Conservation (phyloP, 2,329 filamentous ascomycete species). For the Calonectria leucothoes region DNA sequence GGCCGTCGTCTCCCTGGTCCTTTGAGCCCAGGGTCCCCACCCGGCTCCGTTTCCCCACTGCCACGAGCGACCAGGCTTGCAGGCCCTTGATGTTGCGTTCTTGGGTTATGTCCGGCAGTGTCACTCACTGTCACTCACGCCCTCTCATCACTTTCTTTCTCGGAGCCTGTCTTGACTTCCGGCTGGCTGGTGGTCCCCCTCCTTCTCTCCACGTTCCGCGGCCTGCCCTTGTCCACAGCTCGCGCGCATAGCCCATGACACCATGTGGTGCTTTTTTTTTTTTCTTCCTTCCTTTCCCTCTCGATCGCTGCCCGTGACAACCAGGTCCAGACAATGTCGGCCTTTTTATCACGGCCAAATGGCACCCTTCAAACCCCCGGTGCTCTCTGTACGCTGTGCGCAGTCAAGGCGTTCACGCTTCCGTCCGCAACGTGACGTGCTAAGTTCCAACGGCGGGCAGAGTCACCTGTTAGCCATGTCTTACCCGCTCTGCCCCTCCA, state of each 20-base stretch:
- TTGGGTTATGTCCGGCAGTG: background rate
- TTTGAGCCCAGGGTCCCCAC: conserved; percentile 5
- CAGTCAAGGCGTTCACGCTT: conserved; percentile 5
- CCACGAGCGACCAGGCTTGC: conserved; percentile 21
- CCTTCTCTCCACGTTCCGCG: background rate
- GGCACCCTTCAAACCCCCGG: background rate
- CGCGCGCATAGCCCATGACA: background rate
- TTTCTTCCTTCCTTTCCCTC: background rate
- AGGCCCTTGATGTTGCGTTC: background rate
- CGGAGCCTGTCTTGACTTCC: background rate
- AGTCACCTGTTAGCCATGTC: conserved; percentile 26
- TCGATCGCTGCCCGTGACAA: background rate
- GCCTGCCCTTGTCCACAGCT: background rate
- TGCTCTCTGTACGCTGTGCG: background rate
- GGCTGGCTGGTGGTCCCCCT: background rate
- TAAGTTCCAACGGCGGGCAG: background rate
- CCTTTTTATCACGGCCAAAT: background rate
- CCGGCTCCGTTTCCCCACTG: conserved; percentile 18
- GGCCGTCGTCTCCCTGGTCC: conserved; percentile 9
- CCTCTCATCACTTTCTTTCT: background rate
- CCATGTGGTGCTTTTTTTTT: conserved; percentile 10
- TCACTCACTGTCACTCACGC: background rate
- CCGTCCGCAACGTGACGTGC: conserved; percentile 14
- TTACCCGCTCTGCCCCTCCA: conserved; percentile 18
- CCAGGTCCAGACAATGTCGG: background rate